Conservation (phyloP, 2,329 filamentous ascomycete species). For the Ophiostoma perfectum region DNA sequence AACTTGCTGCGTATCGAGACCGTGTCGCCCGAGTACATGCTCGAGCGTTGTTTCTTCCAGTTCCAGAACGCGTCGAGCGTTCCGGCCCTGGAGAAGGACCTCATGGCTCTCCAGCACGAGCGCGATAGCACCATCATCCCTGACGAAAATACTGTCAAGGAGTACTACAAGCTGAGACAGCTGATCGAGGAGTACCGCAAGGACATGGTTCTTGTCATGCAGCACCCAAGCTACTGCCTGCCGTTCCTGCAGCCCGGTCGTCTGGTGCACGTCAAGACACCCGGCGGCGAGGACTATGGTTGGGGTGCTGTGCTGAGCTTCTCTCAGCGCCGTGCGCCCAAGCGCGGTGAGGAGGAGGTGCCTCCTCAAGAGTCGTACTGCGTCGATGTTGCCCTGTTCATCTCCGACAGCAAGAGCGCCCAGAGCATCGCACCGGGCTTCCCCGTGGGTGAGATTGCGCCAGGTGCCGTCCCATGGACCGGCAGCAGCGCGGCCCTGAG, state of each 20-base stretch:
- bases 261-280: conserved; percentile 76
- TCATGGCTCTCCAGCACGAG: conserved; percentile 71
- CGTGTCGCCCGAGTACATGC: conserved; percentile 98
- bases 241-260: conserved; percentile 85
- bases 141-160: conserved; percentile 82
- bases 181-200: conserved; percentile 77
- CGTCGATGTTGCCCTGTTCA: conserved; percentile 71
- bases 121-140: conserved; percentile 68
- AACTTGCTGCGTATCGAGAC: conserved; percentile 96
- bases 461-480: conserved; percentile 58
- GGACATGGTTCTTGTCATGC: conserved; percentile 88
- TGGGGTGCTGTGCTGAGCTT: conserved; percentile 88
- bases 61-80: conserved; percentile 94
- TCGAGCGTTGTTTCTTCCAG: conserved; percentile 97
- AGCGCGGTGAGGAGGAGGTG: conserved; percentile 59
- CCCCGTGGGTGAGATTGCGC: conserved; percentile 47
- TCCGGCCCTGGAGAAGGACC: conserved; percentile 73
- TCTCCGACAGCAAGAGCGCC: conserved; percentile 44
- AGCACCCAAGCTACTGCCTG: conserved; percentile 79
- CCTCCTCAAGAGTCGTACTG: conserved; percentile 72
- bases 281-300: conserved; percentile 72
- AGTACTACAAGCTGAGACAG: conserved; percentile 87
- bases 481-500: background rate
- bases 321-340: conserved; percentile 58
- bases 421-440: conserved; percentile 40